A percentile compares a stretch with the other conserved stretches of the same genome.
phyloP scores from a whole-genome alignment of 2,329 filamentous ascomycete genomes.

The Aspergillus cejpii region DNA sequence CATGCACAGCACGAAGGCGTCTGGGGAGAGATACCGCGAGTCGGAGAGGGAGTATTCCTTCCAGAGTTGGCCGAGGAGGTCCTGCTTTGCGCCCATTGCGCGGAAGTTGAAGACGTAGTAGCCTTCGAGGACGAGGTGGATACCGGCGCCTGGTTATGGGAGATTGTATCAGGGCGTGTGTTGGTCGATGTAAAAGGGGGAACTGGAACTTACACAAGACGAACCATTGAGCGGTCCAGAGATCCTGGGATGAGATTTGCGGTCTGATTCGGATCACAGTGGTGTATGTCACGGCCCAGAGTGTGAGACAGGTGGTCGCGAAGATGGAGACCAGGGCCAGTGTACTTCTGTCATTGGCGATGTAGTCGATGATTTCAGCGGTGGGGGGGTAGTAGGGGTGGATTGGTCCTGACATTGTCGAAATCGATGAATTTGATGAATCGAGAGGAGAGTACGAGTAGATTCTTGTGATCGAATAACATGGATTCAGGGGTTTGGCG shows the following conservation, averaged over 20 bases:
- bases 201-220: slow-evolving; percentile 5
- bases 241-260: slow-evolving; percentile 3
- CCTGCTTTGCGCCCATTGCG: slow-evolving; percentile 56
- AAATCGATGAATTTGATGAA: too few relatives aligned
- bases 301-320: background rate
- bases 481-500: too few relatives aligned
- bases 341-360: slow-evolving; percentile 7
- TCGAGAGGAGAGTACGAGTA: too few relatives aligned
- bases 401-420: background rate
- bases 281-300: background rate
- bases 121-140: slow-evolving; percentile 73
- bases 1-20: slow-evolving; percentile 71
- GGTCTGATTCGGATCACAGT: slow-evolving; percentile 3
- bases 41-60: slow-evolving; percentile 82
- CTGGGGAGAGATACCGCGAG: slow-evolving; percentile 70
- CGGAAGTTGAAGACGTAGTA: slow-evolving; percentile 66
- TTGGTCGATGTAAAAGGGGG: background rate
- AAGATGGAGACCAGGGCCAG: slow-evolving; percentile 9
- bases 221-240: slow-evolving; percentile 6
- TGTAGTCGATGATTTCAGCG: slow-evolving; percentile 8
- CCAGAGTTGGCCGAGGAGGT: slow-evolving; percentile 73
- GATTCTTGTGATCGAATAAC: too few relatives aligned
- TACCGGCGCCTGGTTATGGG: slow-evolving; percentile 20
- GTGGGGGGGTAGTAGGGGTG: slow-evolving; percentile 11
- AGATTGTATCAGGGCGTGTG: background rate